Evolutionary conservation across 2,329 filamentous ascomycete species (phyloP).

Genomic region (Proliferodiscus dingleyae): DNA sequence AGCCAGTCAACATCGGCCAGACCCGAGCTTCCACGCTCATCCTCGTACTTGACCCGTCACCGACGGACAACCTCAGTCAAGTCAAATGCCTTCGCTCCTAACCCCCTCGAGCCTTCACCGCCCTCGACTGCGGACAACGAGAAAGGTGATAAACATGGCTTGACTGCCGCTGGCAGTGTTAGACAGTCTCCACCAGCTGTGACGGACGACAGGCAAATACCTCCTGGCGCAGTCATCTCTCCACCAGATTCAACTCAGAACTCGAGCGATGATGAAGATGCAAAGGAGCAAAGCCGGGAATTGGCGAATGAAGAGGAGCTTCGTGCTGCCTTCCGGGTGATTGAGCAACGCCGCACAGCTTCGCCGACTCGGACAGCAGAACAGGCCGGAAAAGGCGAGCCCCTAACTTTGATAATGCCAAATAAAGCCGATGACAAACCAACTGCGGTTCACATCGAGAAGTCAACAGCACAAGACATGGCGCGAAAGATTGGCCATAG

Average conservation of each 20-base stretch:
- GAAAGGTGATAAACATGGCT: slow-evolving; percentile 25
- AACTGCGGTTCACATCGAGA: slow-evolving; percentile 13
- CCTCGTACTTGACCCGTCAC: slow-evolving; percentile 62
- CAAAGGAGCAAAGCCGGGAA: slow-evolving; percentile 28
- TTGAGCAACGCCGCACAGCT: slow-evolving; percentile 59
- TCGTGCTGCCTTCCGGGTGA: slow-evolving; percentile 76
- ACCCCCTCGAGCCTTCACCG: slow-evolving; percentile 24
- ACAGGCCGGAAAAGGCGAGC: slow-evolving; percentile 21
- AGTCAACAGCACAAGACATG: slow-evolving; percentile 10
- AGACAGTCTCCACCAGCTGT: slow-evolving; percentile 81
- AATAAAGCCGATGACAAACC: slow-evolving; percentile 29
- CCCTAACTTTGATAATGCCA: slow-evolving; percentile 33
- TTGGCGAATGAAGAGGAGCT: slow-evolving; percentile 50
- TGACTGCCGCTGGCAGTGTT: slow-evolving; percentile 52
- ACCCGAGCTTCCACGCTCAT: slow-evolving; percentile 56
- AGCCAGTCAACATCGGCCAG: slow-evolving; percentile 32
- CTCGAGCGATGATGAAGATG: slow-evolving; percentile 79
- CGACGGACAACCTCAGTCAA: slow-evolving; percentile 51
- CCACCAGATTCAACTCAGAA: slow-evolving; percentile 80
- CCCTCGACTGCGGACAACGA: slow-evolving; percentile 27
- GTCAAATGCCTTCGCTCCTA: slow-evolving; percentile 26
- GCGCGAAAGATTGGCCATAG: slow-evolving; percentile 28
- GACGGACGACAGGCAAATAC: slow-evolving; percentile 67
- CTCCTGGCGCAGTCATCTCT: slow-evolving; percentile 79
- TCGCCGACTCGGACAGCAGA: slow-evolving; percentile 43